Evolutionary conservation across 495 filamentous ascomycete species (phyloP).

Genomic region (Annulohypoxylon nitens): DNA sequence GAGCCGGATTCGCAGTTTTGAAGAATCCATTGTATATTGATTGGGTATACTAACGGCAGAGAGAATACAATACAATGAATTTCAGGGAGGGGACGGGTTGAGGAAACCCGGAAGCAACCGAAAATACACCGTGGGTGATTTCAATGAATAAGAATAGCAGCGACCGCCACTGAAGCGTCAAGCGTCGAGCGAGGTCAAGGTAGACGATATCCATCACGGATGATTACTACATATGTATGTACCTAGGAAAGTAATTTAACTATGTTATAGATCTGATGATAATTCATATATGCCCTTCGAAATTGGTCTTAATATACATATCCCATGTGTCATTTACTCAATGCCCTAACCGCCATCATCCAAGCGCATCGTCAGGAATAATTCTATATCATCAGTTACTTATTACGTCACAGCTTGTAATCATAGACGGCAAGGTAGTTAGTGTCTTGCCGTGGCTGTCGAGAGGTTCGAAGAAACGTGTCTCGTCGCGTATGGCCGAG

Average conservation of each 20-base stretch:
- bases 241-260: too few relatives aligned
- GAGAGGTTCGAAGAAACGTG: background rate
- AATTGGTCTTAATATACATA: too few relatives aligned
- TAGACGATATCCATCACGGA: too few relatives aligned
- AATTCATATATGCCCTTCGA: too few relatives aligned
- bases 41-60: background rate
- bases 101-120: background rate
- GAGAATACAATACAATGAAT: background rate
- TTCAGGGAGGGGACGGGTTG: background rate
- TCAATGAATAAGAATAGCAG: background rate
- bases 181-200: too few relatives aligned
- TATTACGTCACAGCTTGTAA: background rate
- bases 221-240: too few relatives aligned
- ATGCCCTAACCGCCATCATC: too few relatives aligned
- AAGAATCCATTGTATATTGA: background rate
- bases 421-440: background rate
- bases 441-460: background rate
- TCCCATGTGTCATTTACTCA: too few relatives aligned
- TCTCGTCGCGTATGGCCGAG: background rate
- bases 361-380: too few relatives aligned
- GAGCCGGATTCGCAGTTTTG: slow-evolving; percentile 11
- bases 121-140: background rate
- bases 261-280: too few relatives aligned
- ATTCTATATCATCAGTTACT: too few relatives aligned
- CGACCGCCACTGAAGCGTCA: too few relatives aligned